Conservation (phyloP, 2,329 filamentous ascomycete species). For the Alternaria postmessia region DNA sequence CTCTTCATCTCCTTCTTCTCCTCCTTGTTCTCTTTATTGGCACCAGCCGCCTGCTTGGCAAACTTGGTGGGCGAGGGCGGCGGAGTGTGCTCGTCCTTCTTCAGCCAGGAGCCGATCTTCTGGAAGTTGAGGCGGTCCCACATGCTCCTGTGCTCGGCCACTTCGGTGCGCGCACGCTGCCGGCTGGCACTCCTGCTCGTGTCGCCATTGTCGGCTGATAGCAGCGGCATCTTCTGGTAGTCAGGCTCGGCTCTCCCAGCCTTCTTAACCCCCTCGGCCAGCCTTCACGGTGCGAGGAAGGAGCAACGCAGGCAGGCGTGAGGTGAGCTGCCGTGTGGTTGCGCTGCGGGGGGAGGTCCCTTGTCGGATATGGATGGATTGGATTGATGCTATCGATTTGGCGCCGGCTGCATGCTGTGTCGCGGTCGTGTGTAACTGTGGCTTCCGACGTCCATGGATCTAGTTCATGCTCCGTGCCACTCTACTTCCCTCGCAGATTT, state of each 20-base stretch:
- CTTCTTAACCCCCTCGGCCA: conserved; percentile 11
- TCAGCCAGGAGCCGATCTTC: conserved; percentile 53
- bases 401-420: conserved; percentile 47
- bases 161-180: conserved; percentile 46
- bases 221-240: conserved; percentile 37
- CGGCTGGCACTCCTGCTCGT: conserved; percentile 41
- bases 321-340: conserved; percentile 13
- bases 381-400: conserved; percentile 40
- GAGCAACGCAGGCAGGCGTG: conserved; percentile 6
- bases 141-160: conserved; percentile 45
- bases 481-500: not conserved
- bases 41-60: conserved; percentile 4
- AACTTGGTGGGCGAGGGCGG: conserved; percentile 24
- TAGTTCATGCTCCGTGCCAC: conserved; percentile 25
- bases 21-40: conserved; percentile 25
- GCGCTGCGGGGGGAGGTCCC: conserved; percentile 21
- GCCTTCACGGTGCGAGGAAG: conserved; percentile 8
- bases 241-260: conserved; percentile 21
- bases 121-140: conserved; percentile 50
- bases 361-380: conserved; percentile 24
- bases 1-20: conserved; percentile 42
- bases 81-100: conserved; percentile 49
- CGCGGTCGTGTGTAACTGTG: conserved; percentile 35
- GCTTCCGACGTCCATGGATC: conserved; percentile 40
- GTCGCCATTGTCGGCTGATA: conserved; percentile 37